Percentiles rank a stretch among this genome's conserved stretches.
These are phyloP conservation scores for Saccharum officinarum DNA, from an alignment of 176 grass and related monocot species.

Conservation along the genomic window DNA sequence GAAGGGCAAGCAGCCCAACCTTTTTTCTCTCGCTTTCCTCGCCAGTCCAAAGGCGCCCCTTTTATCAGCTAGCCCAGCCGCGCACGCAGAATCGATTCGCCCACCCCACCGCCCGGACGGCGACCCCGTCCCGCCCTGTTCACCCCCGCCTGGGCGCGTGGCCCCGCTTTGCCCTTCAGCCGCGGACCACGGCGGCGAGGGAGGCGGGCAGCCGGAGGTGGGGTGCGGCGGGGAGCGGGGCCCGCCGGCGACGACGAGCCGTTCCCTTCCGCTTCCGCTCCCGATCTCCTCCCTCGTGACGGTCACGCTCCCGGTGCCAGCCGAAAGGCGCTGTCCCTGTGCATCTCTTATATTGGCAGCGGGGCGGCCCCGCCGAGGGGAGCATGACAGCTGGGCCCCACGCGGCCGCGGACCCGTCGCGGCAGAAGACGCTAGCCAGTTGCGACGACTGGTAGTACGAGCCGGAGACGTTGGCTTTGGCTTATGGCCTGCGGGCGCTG, in stretches of 20 bases:
- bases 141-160: neutral
- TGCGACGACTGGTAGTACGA: constrained; percentile 10
- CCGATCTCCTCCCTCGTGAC: neutral
- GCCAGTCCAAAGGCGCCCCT: constrained; percentile 24
- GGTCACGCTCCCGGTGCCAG: constrained; percentile 37
- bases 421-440: constrained; percentile 12
- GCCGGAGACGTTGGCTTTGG: constrained; percentile 20
- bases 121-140: neutral
- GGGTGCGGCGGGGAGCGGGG: neutral
- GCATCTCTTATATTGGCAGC: constrained; percentile 14
- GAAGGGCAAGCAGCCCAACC: constrained; percentile 20
- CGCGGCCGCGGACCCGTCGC: neutral
- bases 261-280: neutral
- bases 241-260: constrained; percentile 28
- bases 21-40: constrained; percentile 22
- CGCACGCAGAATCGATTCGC: constrained; percentile 52
- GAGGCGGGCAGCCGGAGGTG: constrained; percentile 14
- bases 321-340: constrained; percentile 24
- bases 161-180: neutral
- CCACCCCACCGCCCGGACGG: constrained; percentile 27
- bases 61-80: constrained; percentile 24
- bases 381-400: neutral
- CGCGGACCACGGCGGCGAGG: constrained; percentile 24
- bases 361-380: neutral
- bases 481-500: neutral